Conservation (phyloP, 2,329 filamentous ascomycete genomes). For the Arthrobotrys entomopaga region DNA sequence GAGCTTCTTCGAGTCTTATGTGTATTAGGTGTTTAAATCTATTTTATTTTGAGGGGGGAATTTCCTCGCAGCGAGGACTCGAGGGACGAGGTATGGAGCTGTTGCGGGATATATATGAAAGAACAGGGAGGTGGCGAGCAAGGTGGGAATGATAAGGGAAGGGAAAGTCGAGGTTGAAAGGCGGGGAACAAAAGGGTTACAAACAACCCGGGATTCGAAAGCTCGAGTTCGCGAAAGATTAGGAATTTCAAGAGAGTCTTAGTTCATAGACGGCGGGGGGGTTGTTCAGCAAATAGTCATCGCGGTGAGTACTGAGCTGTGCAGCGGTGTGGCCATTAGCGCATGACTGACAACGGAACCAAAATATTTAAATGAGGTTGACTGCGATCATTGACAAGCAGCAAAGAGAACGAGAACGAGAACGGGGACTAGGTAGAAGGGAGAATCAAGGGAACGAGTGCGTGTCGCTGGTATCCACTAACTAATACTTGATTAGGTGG, state of each 20-base stretch:
- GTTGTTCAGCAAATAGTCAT: slow-evolving; percentile 2
- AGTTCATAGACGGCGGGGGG: background rate
- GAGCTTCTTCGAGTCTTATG: no score
- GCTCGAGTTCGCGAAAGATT: background rate
- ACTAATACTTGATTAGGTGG: no score
- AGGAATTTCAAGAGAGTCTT: slow-evolving; percentile 4
- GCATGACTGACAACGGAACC: slow-evolving; percentile 35
- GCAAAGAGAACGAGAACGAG: no score
- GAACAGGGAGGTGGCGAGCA: background rate
- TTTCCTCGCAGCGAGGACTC: no score
- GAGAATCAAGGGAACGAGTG: no score
- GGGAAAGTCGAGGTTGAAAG: slow-evolving; percentile 5
- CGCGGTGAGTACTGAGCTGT: slow-evolving; percentile 3
- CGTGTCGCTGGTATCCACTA: no score
- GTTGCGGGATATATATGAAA: no score
- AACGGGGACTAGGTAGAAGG: no score
- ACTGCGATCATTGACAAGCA: slow-evolving; percentile 8
- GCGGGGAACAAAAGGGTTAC: slow-evolving; percentile 26
- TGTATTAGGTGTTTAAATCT: no score
- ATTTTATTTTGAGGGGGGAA: no score
- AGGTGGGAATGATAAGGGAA: background rate
- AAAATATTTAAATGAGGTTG: background rate
- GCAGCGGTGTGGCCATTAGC: slow-evolving; percentile 38
- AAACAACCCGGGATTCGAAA: slow-evolving; percentile 1
- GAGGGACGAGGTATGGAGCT: no score